A percentile compares a stretch with the other conserved stretches of the same genome.
phyloP scores from a whole-genome alignment of 192 early-diverging fungal species.

The Linnemannia exigua region DNA sequence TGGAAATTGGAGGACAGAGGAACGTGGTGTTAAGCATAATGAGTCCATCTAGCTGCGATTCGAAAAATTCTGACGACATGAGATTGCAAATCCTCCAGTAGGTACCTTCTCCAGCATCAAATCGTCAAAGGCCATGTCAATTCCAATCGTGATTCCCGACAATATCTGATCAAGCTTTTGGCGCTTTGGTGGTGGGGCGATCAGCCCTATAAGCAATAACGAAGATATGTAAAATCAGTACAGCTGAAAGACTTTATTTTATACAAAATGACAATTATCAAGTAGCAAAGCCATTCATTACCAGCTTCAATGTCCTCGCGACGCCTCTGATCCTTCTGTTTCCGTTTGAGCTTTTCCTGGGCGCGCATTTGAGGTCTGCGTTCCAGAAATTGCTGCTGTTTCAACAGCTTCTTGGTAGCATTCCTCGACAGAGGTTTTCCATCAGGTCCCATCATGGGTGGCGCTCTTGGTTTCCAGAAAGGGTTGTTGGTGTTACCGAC shows the following conservation, averaged over 20 bases:
- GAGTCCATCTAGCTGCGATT: too few relatives aligned
- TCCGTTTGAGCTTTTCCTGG: slow-evolving; percentile 64
- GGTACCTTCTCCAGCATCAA: slow-evolving; percentile 80
- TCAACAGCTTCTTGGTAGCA: slow-evolving; percentile 79
- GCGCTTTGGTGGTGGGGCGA: slow-evolving; percentile 58
- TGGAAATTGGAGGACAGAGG: too few relatives aligned
- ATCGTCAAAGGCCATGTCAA: slow-evolving; percentile 88
- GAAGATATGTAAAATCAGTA: not conserved
- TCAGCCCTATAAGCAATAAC: slow-evolving; percentile 19
- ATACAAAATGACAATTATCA: not conserved
- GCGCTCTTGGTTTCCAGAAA: slow-evolving; percentile 51
- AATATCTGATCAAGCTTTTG: slow-evolving; percentile 63
- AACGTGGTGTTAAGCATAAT: too few relatives aligned
- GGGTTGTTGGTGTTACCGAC: slow-evolving; percentile 23
- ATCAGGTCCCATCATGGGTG: slow-evolving; percentile 48
- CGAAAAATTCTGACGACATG: too few relatives aligned
- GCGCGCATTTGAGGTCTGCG: slow-evolving; percentile 59
- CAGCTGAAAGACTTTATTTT: slow-evolving; percentile 10
- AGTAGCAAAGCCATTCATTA: not conserved
- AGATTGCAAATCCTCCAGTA: not conserved
- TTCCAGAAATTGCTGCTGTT: slow-evolving; percentile 71
- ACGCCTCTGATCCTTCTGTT: slow-evolving; percentile 63
- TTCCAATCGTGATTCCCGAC: slow-evolving; percentile 70
- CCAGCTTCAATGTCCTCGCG: slow-evolving; percentile 61
- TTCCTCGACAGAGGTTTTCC: slow-evolving; percentile 71